Conservation (phyloP, 768 basidiomycete species). For the Melanogaster broomeanus region DNA sequence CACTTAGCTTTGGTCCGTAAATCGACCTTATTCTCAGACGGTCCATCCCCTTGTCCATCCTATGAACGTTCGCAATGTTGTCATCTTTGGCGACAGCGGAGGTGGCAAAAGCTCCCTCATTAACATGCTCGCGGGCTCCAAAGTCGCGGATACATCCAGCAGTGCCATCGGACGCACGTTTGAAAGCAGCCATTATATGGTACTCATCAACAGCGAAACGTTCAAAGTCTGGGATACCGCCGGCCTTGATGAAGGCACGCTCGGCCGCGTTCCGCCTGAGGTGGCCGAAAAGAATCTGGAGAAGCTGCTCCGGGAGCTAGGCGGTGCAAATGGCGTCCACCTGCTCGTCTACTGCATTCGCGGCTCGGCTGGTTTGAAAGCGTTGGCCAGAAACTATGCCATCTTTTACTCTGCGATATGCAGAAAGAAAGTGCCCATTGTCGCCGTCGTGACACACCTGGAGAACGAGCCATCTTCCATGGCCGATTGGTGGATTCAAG, state of each 20-base stretch:
- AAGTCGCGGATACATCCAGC: background rate
- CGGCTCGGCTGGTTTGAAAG: conserved; percentile 29
- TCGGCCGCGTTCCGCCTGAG: too few relatives aligned
- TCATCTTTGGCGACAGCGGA: conserved; percentile 7
- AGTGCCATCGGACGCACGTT: conserved; percentile 31
- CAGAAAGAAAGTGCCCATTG: conserved; percentile 31
- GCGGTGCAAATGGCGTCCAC: too few relatives aligned
- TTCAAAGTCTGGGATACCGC: conserved; percentile 15
- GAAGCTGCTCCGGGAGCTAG: too few relatives aligned
- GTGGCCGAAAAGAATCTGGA: too few relatives aligned
- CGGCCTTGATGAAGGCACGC: conserved; percentile 9
- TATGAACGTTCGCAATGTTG: too few relatives aligned
- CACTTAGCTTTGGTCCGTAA: too few relatives aligned
- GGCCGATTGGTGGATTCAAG: conserved; percentile 17
- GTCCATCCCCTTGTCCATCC: too few relatives aligned
- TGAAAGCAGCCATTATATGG: conserved; percentile 11
- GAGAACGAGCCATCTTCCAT: conserved; percentile 25
- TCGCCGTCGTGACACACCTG: conserved; percentile 33
- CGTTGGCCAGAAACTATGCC: conserved; percentile 29
- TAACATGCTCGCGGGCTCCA: background rate
- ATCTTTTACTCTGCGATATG: conserved; percentile 35
- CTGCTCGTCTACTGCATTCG: conserved; percentile 32
- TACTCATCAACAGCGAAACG: background rate
- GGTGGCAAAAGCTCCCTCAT: conserved; percentile 12
- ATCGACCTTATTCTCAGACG: too few relatives aligned